A percentile compares a stretch with the other conserved stretches of the same genome.
These are phyloP conservation scores for Gaertneriomyces sp. DNA, from an alignment of 192 early-diverging fungal species.

Conservation along the genomic window DNA sequence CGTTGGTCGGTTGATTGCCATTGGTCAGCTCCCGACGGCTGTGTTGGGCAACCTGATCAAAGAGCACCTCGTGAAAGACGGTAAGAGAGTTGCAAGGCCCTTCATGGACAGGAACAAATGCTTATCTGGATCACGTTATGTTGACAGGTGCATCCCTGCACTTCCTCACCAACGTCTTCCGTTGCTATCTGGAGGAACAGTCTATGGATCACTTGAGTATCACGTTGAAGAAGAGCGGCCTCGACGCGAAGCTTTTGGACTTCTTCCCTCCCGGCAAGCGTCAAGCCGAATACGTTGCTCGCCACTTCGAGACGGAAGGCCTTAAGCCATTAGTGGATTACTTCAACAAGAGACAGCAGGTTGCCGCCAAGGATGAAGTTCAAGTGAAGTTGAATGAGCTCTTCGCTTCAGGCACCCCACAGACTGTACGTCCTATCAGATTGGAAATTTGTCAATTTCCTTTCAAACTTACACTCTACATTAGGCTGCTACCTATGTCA, in stretches of 20 bases:
- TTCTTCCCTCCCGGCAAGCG: conserved; percentile 93
- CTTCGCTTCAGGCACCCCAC: conserved; percentile 54
- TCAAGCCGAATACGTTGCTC: conserved; percentile 79
- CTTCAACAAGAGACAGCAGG: conserved; percentile 69
- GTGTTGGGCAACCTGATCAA: conserved; percentile 77
- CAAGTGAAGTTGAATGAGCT: conserved; percentile 57
- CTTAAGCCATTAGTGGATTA: conserved; percentile 84
- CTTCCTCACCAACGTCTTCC: conserved; percentile 81
- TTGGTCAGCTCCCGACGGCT: conserved; percentile 63
- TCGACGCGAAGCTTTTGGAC: conserved; percentile 74
- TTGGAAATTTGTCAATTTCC: neutral
- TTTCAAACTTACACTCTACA: neutral
- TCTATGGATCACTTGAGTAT: conserved; percentile 71
- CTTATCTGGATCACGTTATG: neutral
- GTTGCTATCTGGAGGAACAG: conserved; percentile 74
- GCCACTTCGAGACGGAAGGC: conserved; percentile 90
- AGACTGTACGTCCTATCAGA: conserved; percentile 30
- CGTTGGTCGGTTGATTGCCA: conserved; percentile 69
- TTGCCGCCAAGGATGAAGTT: conserved; percentile 63
- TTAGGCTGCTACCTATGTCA: conserved; percentile 62
- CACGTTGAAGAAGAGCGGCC: conserved; percentile 62
- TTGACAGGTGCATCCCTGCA: conserved; percentile 66
- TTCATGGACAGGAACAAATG: neutral
- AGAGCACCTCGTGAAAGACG: conserved; percentile 93
- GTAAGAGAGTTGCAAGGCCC: conserved; percentile 28